Evolutionary conservation across 306 rosid species (phyloP).

Genomic region (Prosopis cineraria): DNA sequence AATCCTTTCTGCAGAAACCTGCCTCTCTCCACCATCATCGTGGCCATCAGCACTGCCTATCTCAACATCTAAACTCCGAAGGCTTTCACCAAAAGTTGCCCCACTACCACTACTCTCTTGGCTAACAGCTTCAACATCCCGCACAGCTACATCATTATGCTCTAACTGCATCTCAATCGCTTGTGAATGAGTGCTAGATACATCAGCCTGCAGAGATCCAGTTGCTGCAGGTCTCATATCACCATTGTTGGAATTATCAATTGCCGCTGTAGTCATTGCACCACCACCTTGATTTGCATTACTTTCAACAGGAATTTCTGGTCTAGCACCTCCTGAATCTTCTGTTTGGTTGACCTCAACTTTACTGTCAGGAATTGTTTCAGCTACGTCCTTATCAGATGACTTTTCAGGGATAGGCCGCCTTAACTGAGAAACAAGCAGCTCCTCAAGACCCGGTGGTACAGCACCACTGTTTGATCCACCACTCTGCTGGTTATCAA

Average conservation of each 20-base stretch:
- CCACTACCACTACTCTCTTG: constrained; percentile 99
- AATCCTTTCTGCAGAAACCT: constrained; percentile 72
- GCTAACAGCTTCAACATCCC: constrained; percentile 98
- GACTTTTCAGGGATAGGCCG: constrained; percentile 64
- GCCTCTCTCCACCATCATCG: constrained; percentile 94
- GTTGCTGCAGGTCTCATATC: constrained; percentile 57
- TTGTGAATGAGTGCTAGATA: constrained; percentile 53
- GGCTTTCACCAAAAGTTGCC: constrained; percentile 98
- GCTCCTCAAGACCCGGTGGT: constrained; percentile 90
- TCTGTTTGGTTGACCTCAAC: constrained; percentile 55
- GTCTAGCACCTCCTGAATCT: constrained; percentile 58
- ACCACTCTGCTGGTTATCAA: constrained; percentile 76
- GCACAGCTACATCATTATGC: constrained; percentile 70
- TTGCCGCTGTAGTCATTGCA: constrained; percentile 35
- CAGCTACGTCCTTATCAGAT: constrained; percentile 53
- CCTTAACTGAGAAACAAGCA: constrained; percentile 90
- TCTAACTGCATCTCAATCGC: constrained; percentile 89
- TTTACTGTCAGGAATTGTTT: constrained; percentile 52
- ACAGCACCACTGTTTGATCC: constrained; percentile 70
- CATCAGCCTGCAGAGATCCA: constrained; percentile 57
- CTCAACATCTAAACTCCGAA: constrained; percentile 96
- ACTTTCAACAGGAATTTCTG: constrained; percentile 58
- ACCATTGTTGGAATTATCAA: constrained; percentile 42
- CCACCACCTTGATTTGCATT: constrained; percentile 52
- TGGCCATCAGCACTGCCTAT: constrained; percentile 99